These are phyloP conservation scores for Nitzschia sp. DNA, from an alignment of 108 stramenopile genomes.

Conservation along the genomic window DNA sequence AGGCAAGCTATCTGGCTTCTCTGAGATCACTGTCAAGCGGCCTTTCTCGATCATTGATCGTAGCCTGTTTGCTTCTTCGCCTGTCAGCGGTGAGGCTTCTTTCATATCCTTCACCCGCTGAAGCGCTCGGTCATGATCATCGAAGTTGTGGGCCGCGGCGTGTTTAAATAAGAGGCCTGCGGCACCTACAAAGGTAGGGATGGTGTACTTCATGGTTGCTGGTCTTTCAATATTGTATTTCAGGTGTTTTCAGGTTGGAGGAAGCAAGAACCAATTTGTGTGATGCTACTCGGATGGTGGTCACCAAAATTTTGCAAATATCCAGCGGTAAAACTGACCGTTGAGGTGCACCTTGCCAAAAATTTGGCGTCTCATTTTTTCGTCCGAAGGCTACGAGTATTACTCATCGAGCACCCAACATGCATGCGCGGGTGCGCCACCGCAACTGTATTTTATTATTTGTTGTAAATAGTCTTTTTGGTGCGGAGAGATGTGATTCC, in stretches of 20 bases:
- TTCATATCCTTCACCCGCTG: constrained; percentile 3
- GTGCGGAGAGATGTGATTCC: too few relatives aligned
- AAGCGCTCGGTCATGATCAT: not conserved
- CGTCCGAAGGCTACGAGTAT: too few relatives aligned
- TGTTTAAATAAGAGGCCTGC: not conserved
- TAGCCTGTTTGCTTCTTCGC: not conserved
- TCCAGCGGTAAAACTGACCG: not conserved
- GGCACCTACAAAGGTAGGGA: not conserved
- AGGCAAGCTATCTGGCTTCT: not conserved
- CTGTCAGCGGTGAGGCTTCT: constrained; percentile 6
- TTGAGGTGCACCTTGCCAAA: constrained; percentile 7
- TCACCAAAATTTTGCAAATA: not conserved
- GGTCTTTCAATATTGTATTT: too few relatives aligned
- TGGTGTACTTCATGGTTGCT: not conserved
- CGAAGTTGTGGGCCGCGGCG: constrained; percentile 1
- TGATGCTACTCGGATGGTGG: not conserved
- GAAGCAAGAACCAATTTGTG: not conserved
- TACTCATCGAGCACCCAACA: too few relatives aligned
- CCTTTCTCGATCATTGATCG: constrained; percentile 1
- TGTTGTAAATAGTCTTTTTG: too few relatives aligned
- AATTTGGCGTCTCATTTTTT: constrained; percentile 6
- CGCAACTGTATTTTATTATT: too few relatives aligned
- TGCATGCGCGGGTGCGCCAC: constrained; percentile 8
- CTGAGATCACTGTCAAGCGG: not conserved
- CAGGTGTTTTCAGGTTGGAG: too few relatives aligned